These are phyloP conservation scores for Camelina laxa DNA, from an alignment of 345 rosid species.

Conservation along the genomic window DNA sequence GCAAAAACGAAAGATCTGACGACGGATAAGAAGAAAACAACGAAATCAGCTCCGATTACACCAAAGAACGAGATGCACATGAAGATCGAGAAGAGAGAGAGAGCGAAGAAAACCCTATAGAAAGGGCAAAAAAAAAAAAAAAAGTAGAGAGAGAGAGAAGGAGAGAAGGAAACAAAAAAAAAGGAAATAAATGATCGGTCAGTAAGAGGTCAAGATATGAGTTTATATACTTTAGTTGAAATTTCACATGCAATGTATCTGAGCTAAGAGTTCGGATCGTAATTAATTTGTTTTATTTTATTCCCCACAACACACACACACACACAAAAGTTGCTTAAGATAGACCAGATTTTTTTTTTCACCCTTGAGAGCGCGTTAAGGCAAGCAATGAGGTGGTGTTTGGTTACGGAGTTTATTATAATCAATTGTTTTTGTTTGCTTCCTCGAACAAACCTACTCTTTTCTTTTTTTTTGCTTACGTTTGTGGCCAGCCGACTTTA, in stretches of 20 bases:
- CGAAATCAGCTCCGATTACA: slow-evolving; percentile 12
- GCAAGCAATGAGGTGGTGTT: slow-evolving; percentile 17
- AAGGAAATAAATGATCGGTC: slow-evolving; percentile 31
- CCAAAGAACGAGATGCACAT: slow-evolving; percentile 24
- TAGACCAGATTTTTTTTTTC: not conserved
- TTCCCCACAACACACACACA: too few relatives aligned
- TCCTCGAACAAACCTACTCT: not conserved
- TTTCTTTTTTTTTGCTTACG: not conserved
- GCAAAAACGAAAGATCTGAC: slow-evolving; percentile 66
- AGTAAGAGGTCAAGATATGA: slow-evolving; percentile 34
- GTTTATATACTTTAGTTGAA: slow-evolving; percentile 41
- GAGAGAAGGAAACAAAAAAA: slow-evolving; percentile 50
- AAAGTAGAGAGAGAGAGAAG: not conserved
- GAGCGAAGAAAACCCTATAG: slow-evolving; percentile 67
- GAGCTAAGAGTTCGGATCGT: slow-evolving; percentile 45
- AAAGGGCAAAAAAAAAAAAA: slow-evolving; percentile 70
- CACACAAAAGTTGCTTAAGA: slow-evolving; percentile 2
- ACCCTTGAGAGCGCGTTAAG: slow-evolving; percentile 27
- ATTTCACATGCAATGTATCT: slow-evolving; percentile 74
- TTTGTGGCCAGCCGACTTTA: not conserved
- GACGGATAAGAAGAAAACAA: slow-evolving; percentile 36
- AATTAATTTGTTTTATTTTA: slow-evolving; percentile 42
- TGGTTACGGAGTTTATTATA: not conserved
- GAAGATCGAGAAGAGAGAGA: slow-evolving; percentile 39
- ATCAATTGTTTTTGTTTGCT: slow-evolving; percentile 2